phyloP scores from a whole-genome alignment of 192 early-diverging fungal species.

The Lobosporangium transversale region DNA sequence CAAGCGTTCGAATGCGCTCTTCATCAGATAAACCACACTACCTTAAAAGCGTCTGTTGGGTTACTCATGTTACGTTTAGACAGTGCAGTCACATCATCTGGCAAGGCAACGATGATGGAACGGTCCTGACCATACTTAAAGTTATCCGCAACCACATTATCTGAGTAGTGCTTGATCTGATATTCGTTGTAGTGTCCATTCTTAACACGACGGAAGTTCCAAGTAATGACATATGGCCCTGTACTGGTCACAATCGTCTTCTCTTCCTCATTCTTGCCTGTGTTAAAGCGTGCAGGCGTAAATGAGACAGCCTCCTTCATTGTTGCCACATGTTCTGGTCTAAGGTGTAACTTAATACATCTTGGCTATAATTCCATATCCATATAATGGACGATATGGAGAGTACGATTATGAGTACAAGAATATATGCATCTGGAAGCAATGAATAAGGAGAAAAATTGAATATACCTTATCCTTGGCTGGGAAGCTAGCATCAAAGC shows the following conservation, averaged over 20 bases:
- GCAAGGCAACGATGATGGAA: conserved; percentile 84
- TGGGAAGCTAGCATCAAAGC: conserved; percentile 77
- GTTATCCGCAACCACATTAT: conserved; percentile 89
- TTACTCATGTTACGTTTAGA: conserved; percentile 22
- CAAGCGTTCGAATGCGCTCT: no score
- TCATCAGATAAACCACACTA: no score
- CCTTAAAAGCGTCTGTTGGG: conserved; percentile 23
- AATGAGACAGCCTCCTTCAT: conserved; percentile 76
- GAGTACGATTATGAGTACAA: no score
- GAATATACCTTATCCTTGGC: conserved; percentile 66
- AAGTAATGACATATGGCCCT: conserved; percentile 90
- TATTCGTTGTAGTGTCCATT: conserved; percentile 85
- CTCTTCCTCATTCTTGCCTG: conserved; percentile 73
- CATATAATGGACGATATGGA: no score
- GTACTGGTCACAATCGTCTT: conserved; percentile 89
- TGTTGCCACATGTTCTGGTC: conserved; percentile 87
- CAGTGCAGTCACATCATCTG: conserved; percentile 49
- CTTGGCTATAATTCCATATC: conserved; percentile 54
- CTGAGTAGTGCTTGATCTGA: conserved; percentile 86
- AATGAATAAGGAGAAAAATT: background rate
- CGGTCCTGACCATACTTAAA: conserved; percentile 86
- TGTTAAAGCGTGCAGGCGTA: conserved; percentile 91
- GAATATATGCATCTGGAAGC: background rate
- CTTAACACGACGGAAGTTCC: conserved; percentile 90
- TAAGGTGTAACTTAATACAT: conserved; percentile 81